A percentile compares a stretch with the other conserved stretches of the same genome.
Conservation (phyloP, 805 yeast genomes). For the Wickerhamomyces ciferrii region DNA sequence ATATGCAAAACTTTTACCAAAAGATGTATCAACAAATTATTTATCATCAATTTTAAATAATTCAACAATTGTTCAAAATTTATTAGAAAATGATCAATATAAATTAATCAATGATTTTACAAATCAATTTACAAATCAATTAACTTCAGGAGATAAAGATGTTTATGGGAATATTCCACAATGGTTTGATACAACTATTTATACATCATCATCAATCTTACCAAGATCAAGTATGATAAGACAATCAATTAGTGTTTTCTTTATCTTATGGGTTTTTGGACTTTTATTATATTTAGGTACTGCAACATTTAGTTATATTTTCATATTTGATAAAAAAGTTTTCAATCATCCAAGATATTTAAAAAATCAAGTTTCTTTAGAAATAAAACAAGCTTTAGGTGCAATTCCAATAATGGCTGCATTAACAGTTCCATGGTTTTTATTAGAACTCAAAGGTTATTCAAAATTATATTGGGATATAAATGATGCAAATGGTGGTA, state of each 20-base stretch:
- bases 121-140: constrained; percentile 6
- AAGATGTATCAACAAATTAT: constrained; percentile 37
- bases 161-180: constrained; percentile 60
- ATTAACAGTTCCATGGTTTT: constrained; percentile 86
- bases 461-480: constrained; percentile 71
- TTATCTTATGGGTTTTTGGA: constrained; percentile 77
- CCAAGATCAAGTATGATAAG: constrained; percentile 70
- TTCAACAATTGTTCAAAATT: constrained; percentile 7
- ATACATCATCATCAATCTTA: constrained; percentile 61
- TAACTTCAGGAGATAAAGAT: constrained; percentile 26
- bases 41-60: constrained; percentile 18
- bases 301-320: constrained; percentile 72
- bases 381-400: constrained; percentile 68
- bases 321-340: constrained; percentile 80
- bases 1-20: constrained; percentile 70
- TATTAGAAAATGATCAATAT: too few species aligned
- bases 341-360: constrained; percentile 95
- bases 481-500: constrained; percentile 59
- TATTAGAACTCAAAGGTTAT: constrained; percentile 77
- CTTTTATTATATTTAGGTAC: constrained; percentile 72
- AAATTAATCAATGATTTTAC: too few species aligned
- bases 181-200: constrained; percentile 51
- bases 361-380: constrained; percentile 87
- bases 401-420: constrained; percentile 89
- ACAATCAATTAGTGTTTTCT: constrained; percentile 60